These are phyloP conservation scores for Nemania bipapillata DNA, from an alignment of 2,329 filamentous ascomycete species.

Conservation along the genomic window DNA sequence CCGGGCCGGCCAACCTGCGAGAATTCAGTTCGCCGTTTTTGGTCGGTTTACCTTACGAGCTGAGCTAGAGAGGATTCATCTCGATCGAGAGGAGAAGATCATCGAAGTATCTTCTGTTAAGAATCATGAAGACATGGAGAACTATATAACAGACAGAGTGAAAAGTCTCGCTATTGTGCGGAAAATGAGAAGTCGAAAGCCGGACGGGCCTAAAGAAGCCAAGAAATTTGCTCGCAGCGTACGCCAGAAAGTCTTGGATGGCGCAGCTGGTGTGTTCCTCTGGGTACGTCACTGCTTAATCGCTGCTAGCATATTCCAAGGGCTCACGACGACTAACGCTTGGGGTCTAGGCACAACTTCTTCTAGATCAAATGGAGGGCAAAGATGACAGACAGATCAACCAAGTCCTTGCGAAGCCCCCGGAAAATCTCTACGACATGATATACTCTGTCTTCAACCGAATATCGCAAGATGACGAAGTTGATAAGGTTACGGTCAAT, in stretches of 20 bases:
- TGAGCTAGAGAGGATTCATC: constrained; percentile 19
- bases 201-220: constrained; percentile 18
- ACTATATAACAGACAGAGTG: constrained; percentile 17
- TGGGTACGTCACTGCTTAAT: constrained; percentile 2
- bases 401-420: constrained; percentile 19
- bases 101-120: constrained; percentile 22
- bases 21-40: constrained; percentile 20
- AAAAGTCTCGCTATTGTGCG: constrained; percentile 18
- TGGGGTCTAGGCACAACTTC: constrained; percentile 1
- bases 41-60: constrained; percentile 16
- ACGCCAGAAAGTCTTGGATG: constrained; percentile 18
- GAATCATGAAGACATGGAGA: constrained; percentile 22
- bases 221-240: constrained; percentile 19
- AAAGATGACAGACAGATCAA: constrained; percentile 23
- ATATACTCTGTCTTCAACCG: constrained; percentile 22
- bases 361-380: constrained; percentile 22
- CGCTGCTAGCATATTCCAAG: neutral
- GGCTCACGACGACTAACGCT: neutral
- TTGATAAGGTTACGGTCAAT: constrained; percentile 16
- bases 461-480: constrained; percentile 21
- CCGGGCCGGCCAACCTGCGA: constrained; percentile 14
- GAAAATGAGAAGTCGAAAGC: constrained; percentile 20
- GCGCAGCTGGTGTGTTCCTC: constrained; percentile 20
- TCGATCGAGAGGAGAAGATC: constrained; percentile 20
- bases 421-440: constrained; percentile 19